Evolutionary conservation across 2,329 filamentous ascomycete genomes (phyloP).

Genomic region (Plenodomus lindquistii): DNA sequence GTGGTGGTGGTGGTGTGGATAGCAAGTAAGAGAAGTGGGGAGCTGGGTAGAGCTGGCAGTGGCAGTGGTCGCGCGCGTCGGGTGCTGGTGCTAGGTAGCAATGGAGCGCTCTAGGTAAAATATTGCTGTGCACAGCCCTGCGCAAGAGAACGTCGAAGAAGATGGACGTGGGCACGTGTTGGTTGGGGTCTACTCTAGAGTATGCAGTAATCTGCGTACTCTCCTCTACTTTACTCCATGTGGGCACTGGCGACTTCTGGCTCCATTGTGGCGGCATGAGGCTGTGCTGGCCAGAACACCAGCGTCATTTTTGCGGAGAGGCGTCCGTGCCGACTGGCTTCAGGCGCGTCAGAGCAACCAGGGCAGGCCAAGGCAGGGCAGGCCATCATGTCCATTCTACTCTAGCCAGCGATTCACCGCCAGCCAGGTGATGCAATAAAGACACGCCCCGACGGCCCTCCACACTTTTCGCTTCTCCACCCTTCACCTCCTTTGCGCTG

Average conservation of each 20-base stretch:
- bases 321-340: slow-evolving; percentile 22
- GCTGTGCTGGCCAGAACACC: slow-evolving; percentile 1
- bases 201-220: slow-evolving; percentile 1
- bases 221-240: no score
- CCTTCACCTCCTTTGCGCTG: slow-evolving; percentile 2
- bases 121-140: slow-evolving; percentile 40
- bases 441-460: slow-evolving; percentile 8
- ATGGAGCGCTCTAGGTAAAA: background rate
- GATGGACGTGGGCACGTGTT: slow-evolving; percentile 1
- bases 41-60: slow-evolving; percentile 6
- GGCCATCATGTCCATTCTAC: background rate
- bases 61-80: slow-evolving; percentile 3
- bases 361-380: slow-evolving; percentile 18
- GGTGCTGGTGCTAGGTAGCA: slow-evolving; percentile 14
- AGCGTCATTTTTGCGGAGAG: background rate
- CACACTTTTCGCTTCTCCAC: slow-evolving; percentile 13
- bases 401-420: slow-evolving; percentile 17
- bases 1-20: background rate
- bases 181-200: slow-evolving; percentile 10
- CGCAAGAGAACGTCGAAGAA: slow-evolving; percentile 27
- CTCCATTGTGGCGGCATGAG: no score
- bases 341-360: slow-evolving; percentile 27
- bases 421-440: slow-evolving; percentile 30
- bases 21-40: background rate
- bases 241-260: no score